Percentiles rank a stretch among this genome's conserved stretches.
Conservation (phyloP, 257 asterid genomes). For the Plectranthus barbatus region DNA sequence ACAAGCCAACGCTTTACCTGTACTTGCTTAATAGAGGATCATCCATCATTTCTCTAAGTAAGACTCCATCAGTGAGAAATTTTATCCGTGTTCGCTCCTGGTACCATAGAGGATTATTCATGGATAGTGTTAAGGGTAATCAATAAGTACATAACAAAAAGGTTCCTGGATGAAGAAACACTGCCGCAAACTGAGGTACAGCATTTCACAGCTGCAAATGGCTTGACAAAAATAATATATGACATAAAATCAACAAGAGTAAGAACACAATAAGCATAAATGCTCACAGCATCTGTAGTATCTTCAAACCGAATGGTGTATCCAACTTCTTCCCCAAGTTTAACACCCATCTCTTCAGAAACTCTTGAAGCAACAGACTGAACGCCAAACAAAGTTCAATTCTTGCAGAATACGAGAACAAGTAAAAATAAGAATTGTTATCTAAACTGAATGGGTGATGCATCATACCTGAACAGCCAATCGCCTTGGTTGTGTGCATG, state of each 20-base stretch:
- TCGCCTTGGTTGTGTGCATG: slow-evolving; percentile 94
- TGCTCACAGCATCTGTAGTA: slow-evolving; percentile 58
- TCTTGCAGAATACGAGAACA: not conserved
- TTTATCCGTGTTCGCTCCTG: slow-evolving; percentile 83
- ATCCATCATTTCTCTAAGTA: slow-evolving; percentile 98
- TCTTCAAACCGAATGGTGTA: slow-evolving; percentile 97
- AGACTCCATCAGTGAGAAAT: slow-evolving; percentile 92
- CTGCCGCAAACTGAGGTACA: not conserved
- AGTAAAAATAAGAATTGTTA: not conserved
- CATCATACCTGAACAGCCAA: slow-evolving; percentile 83
- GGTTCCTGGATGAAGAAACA: not conserved
- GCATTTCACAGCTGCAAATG: not conserved
- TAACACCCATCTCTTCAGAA: slow-evolving; percentile 91
- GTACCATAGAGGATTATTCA: slow-evolving; percentile 19
- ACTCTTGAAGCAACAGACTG: slow-evolving; percentile 88
- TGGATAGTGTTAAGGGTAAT: slow-evolving; percentile 18
- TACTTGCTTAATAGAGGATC: slow-evolving; percentile 95
- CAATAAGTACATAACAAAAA: not conserved
- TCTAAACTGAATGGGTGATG: not conserved
- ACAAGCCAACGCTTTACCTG: slow-evolving; percentile 39
- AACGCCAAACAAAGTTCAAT: slow-evolving; percentile 7
- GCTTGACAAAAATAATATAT: not conserved
- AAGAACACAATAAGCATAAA: slow-evolving; percentile 9
- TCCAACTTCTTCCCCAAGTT: slow-evolving; percentile 92
- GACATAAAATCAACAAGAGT: not conserved